These are phyloP conservation scores for Yamadazyma pseudoaaseri DNA, from an alignment of 1,139 yeast genomes.

Conservation along the genomic window DNA sequence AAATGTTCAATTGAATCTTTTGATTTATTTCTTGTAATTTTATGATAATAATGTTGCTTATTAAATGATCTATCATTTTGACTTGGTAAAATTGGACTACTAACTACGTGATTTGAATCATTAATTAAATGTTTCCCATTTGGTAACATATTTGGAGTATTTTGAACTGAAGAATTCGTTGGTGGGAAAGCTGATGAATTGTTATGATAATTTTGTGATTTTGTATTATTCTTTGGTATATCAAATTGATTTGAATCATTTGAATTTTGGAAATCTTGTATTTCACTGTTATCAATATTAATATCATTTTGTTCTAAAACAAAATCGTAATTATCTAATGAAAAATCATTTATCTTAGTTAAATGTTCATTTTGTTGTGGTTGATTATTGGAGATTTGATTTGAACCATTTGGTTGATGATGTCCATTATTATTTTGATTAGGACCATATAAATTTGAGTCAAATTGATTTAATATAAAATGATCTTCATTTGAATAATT, in stretches of 20 bases:
- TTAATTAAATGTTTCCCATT: slow-evolving; percentile 9
- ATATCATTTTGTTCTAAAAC: slow-evolving; percentile 3
- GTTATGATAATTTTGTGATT: slow-evolving; percentile 3
- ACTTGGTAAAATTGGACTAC: slow-evolving; percentile 44
- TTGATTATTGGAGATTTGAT: not conserved
- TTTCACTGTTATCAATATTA: not conserved
- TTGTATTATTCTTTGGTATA: not conserved
- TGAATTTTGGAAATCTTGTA: slow-evolving; percentile 25
- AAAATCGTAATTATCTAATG: slow-evolving; percentile 14
- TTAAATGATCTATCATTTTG: slow-evolving; percentile 45
- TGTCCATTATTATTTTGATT: slow-evolving; percentile 2
- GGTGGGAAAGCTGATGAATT: slow-evolving; percentile 40
- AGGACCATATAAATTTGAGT: slow-evolving; percentile 23
- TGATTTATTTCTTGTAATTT: slow-evolving; percentile 16
- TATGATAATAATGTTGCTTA: slow-evolving; percentile 43
- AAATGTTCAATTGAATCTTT: slow-evolving; percentile 17
- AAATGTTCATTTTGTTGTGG: slow-evolving; percentile 3
- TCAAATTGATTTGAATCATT: slow-evolving; percentile 21
- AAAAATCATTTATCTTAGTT: slow-evolving; percentile 9
- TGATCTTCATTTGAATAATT: slow-evolving; percentile 22
- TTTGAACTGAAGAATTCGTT: slow-evolving; percentile 7
- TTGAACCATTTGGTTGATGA: not conserved
- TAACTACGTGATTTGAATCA: slow-evolving; percentile 17
- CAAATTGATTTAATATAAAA: slow-evolving; percentile 25
- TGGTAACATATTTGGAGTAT: slow-evolving; percentile 13